These are phyloP conservation scores for Stagonosporopsis vannaccii DNA, from an alignment of 2,329 filamentous ascomycete species.

Conservation along the genomic window DNA sequence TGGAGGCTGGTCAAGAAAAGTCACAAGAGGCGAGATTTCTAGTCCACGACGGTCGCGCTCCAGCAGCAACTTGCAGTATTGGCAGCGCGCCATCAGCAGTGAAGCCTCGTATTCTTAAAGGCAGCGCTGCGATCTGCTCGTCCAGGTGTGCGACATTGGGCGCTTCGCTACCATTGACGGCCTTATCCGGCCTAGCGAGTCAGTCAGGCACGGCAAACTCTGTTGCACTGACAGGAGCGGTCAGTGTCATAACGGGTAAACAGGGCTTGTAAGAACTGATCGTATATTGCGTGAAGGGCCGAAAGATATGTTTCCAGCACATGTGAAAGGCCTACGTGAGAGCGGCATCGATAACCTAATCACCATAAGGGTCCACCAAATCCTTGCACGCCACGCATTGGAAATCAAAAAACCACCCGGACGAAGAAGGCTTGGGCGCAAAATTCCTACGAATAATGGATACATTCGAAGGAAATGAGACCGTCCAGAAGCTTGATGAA, in stretches of 20 bases:
- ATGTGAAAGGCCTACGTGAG: constrained; percentile 10
- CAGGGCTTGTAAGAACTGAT: constrained; percentile 2
- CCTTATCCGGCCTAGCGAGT: constrained; percentile 10
- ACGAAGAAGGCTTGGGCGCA: constrained; percentile 35
- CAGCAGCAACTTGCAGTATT: background rate
- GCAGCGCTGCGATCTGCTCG: background rate
- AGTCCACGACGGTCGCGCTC: no score
- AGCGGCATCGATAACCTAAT: constrained; percentile 1
- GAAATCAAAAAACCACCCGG: constrained; percentile 42
- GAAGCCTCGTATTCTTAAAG: background rate
- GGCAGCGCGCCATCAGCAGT: background rate
- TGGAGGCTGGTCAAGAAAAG: background rate
- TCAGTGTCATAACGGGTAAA: background rate
- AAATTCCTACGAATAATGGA: constrained; percentile 39
- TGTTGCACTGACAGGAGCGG: background rate
- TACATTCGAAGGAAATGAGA: constrained; percentile 39
- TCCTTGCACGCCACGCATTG: constrained; percentile 41
- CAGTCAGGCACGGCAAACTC: background rate
- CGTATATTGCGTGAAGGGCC: constrained; percentile 11
- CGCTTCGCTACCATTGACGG: background rate
- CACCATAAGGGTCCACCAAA: constrained; percentile 18
- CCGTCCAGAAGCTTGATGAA: constrained; percentile 16
- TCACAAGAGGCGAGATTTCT: background rate
- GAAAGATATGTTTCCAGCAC: constrained; percentile 12
- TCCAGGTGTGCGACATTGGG: background rate